phyloP scores from a whole-genome alignment of 225 moss, liverwort and hornwort species.

The Pseudisothecium myosuroides region DNA sequence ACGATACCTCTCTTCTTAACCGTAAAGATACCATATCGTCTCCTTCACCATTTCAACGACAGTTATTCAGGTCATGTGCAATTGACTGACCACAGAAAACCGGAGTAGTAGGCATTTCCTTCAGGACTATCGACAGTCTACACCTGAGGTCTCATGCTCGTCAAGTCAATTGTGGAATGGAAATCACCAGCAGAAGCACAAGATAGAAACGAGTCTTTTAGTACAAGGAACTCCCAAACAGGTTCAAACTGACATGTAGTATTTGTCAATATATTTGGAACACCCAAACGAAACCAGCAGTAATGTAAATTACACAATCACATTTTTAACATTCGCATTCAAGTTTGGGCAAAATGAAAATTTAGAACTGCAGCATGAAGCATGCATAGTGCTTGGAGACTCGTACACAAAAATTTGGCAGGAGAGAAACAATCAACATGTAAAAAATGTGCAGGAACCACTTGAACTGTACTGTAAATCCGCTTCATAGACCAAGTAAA shows the following conservation, averaged over 20 bases:
- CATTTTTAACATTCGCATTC: background rate
- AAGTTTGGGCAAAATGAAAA: background rate
- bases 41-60: background rate
- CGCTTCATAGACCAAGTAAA: background rate
- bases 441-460: background rate
- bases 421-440: background rate
- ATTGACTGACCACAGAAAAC: background rate
- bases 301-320: background rate
- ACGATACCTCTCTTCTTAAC: background rate
- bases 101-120: background rate
- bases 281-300: background rate
- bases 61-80: background rate
- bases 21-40: background rate
- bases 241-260: too few relatives aligned
- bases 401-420: background rate
- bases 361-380: background rate
- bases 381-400: background rate
- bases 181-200: background rate
- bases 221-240: background rate
- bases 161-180: background rate
- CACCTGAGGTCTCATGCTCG: background rate
- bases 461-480: background rate
- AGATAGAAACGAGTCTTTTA: background rate
- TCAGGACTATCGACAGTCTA: background rate
- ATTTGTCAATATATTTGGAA: background rate